A percentile compares a stretch with the other conserved stretches of the same genome.
Conservation (phyloP, 75 land plant species). For the Adiantum capillusveneris region DNA sequence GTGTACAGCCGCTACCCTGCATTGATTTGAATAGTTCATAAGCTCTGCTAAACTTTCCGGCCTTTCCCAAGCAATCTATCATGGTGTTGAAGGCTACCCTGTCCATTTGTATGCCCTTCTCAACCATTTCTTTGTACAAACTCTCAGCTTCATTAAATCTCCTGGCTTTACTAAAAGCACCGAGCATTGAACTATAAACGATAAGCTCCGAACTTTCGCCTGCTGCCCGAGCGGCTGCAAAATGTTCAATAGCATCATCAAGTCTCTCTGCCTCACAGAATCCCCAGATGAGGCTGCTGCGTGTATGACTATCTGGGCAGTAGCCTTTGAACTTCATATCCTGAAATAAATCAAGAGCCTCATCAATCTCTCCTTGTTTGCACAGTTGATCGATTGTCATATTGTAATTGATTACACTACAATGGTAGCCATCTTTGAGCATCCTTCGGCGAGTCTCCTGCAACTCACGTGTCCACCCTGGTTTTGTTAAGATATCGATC, state of each 20-base stretch:
- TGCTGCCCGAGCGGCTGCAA: constrained; percentile 36
- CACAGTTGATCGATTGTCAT: constrained; percentile 64
- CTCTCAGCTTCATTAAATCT: constrained; percentile 54
- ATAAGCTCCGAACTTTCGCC: constrained; percentile 35
- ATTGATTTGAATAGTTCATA: constrained; percentile 54
- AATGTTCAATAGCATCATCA: constrained; percentile 58
- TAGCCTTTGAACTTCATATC: constrained; percentile 55
- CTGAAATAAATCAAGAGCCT: constrained; percentile 38
- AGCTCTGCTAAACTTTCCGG: constrained; percentile 55
- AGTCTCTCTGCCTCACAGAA: constrained; percentile 54
- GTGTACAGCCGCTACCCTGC: constrained; percentile 62
- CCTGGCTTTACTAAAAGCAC: constrained; percentile 51
- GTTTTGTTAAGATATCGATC: constrained; percentile 1
- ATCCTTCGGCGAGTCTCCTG: constrained; percentile 1
- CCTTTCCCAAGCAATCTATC: constrained; percentile 56
- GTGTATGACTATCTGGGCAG: constrained; percentile 61
- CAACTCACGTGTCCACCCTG: constrained; percentile 1
- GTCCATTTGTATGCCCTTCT: constrained; percentile 27
- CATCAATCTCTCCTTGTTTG: constrained; percentile 39
- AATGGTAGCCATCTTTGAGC: constrained; percentile 6
- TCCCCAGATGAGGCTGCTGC: constrained; percentile 65
- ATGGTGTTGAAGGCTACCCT: constrained; percentile 60
- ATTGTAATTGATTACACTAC: constrained; percentile 57
- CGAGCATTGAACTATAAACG: constrained; percentile 50
- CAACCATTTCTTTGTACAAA: constrained; percentile 56